These are phyloP conservation scores for Calonectria crousiana DNA, from an alignment of 2,329 filamentous ascomycete species.

Conservation along the genomic window DNA sequence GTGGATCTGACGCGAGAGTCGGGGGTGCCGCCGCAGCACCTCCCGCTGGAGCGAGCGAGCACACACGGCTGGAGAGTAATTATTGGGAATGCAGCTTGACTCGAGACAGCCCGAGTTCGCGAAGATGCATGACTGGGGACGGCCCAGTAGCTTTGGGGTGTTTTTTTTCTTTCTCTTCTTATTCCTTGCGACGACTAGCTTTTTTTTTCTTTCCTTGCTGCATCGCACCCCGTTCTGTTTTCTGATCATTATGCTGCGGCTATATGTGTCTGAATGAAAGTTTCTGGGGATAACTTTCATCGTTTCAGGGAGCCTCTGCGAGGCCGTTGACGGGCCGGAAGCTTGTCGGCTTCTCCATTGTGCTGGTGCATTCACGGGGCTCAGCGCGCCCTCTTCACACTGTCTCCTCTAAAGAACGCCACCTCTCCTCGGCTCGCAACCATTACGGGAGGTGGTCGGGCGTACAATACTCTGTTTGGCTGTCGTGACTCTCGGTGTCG, in stretches of 20 bases:
- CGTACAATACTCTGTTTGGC: background rate
- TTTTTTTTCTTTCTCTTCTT: background rate
- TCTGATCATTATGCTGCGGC: background rate
- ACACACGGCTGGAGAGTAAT: background rate
- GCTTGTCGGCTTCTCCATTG: conserved; percentile 3
- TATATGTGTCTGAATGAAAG: background rate
- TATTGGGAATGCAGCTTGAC: conserved; percentile 7
- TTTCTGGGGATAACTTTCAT: background rate
- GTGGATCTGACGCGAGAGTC: conserved; percentile 2
- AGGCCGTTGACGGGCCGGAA: conserved; percentile 23
- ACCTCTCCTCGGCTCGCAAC: background rate
- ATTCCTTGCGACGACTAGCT: background rate
- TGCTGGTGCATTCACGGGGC: background rate
- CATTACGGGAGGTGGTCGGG: conserved; percentile 1
- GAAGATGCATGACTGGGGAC: conserved; percentile 14
- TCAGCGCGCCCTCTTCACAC: background rate
- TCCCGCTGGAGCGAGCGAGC: background rate
- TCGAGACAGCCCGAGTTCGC: conserved; percentile 2
- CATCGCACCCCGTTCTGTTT: background rate
- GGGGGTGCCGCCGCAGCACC: background rate
- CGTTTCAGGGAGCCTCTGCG: background rate
- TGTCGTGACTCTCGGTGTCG: background rate
- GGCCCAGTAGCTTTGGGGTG: background rate
- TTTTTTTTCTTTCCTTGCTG: background rate
- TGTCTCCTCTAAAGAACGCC: background rate